These are phyloP conservation scores for Pseudopyrenochaeta lycopersici DNA, from an alignment of 2,329 filamentous ascomycete genomes.

Conservation along the genomic window DNA sequence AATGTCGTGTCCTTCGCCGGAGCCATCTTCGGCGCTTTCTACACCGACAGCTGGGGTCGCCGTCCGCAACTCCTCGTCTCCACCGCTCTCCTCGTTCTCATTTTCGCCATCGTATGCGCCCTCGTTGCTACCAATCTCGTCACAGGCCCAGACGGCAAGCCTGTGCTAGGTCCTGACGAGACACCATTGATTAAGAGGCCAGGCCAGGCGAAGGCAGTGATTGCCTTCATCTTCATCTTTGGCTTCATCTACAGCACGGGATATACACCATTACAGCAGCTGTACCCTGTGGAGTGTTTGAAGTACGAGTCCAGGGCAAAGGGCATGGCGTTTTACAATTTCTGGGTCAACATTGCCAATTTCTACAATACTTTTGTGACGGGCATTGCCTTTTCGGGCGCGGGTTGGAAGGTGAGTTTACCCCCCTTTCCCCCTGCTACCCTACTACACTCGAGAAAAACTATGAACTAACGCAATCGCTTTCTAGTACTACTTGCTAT, in stretches of 20 bases:
- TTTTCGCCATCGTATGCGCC: conserved; percentile 55
- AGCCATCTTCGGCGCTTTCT: conserved; percentile 56
- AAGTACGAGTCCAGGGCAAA: conserved; percentile 59
- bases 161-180: conserved; percentile 26
- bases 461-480: conserved; percentile 2
- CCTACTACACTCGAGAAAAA: neutral
- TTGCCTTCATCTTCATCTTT: conserved; percentile 57
- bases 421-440: neutral
- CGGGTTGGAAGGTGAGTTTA: conserved; percentile 47
- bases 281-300: conserved; percentile 61
- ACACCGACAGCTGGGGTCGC: conserved; percentile 58
- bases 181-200: conserved; percentile 47
- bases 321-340: conserved; percentile 59
- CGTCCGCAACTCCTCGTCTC: conserved; percentile 56
- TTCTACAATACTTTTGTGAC: conserved; percentile 59
- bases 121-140: conserved; percentile 52
- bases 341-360: conserved; percentile 56
- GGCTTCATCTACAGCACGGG: conserved; percentile 50
- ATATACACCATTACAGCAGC: conserved; percentile 57
- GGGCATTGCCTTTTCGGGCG: conserved; percentile 50
- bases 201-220: conserved; percentile 51
- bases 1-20: conserved; percentile 55
- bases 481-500: conserved; percentile 50
- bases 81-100: conserved; percentile 51
- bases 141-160: conserved; percentile 33